Base-by-base conservation (phyloP, 768 basidiomycete genomes). In the Naganishia kalamii region DNA sequence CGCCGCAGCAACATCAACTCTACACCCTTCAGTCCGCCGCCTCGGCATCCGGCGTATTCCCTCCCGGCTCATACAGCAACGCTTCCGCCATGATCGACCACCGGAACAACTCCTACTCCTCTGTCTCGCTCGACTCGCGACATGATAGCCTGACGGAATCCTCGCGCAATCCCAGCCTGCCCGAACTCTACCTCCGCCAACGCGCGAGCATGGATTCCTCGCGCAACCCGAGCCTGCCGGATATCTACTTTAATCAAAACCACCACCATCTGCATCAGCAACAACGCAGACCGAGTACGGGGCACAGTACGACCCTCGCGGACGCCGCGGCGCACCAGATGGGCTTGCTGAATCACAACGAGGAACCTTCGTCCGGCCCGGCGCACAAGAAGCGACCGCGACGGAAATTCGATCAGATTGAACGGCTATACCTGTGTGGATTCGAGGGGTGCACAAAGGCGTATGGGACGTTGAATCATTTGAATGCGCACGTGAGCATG, bases 401-500 rank as follows among this genome's bases (percentile, higher is more conserved):
- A 60, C 59, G 80, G 61, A 66, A 79, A 61, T 80, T 74, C 62
- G 93, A 97, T 77, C 93, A 97, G 83, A 96, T 97, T 70, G 92
- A 96, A 79, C 85, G 93, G 29, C 79, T 94, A 60, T 97, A 97
- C 75, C 84, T 84, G 63, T 97, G 93, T 81, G 87, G 87, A 43
- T 80, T 68, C 62, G 70, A 75, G 27, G 78, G 74, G 23, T 84
- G 83, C 73, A 82, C 85, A 62, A 94, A 94, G 80, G 83, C 89
- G 29, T 96, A 94, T 73, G 92, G 92, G 32, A 96, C 92, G 4
- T 82, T 97, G 52, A 97, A 99, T 76, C 94, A 99, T 78, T 83
- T 99, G 67, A 99, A 99, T 76, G 92, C 92, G 32, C 94, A 99
- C 77, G 91, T 97, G 64, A 88, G 87, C n/a, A 96, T 96, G 90